phyloP scores from a whole-genome alignment of 139 green algal genomes.

The Pseudopediastrum boryanum region DNA sequence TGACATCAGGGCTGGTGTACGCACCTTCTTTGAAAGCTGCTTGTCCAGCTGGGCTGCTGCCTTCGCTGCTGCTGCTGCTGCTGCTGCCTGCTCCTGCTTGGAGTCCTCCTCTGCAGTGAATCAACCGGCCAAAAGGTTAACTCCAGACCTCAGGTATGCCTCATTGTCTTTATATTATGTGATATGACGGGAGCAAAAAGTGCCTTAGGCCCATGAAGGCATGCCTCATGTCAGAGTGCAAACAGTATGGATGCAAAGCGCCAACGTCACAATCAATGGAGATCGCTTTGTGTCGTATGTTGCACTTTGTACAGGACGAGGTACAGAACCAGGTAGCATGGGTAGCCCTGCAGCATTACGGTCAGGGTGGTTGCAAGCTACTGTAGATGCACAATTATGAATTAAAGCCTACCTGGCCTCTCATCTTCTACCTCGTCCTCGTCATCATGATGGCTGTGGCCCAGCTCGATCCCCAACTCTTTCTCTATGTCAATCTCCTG shows the following conservation, averaged over 20 bases:
- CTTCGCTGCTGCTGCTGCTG: constrained; percentile 35
- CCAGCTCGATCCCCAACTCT: constrained; percentile 52
- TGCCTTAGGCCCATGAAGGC: no score
- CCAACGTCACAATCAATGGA: no score
- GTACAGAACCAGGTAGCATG: no score
- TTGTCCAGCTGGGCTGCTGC: constrained; percentile 48
- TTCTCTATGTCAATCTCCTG: constrained; percentile 54
- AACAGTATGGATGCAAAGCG: no score
- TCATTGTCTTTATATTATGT: neutral
- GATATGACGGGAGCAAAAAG: no score
- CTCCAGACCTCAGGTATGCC: neutral
- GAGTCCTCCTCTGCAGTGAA: constrained; percentile 33
- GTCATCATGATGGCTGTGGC: constrained; percentile 39
- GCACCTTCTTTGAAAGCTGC: constrained; percentile 74
- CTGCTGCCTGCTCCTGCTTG: neutral
- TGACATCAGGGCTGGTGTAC: neutral
- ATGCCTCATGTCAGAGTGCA: no score
- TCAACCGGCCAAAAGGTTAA: neutral
- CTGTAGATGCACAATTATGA: no score
- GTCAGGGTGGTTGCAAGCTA: no score
- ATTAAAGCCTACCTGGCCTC: no score
- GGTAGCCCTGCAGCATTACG: no score
- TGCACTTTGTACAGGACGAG: no score
- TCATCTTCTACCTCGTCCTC: constrained; percentile 40
- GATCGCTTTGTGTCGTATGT: no score